These are phyloP conservation scores for Rhododendron griersonianum DNA, from an alignment of 148 eudicot genomes.

Conservation along the genomic window DNA sequence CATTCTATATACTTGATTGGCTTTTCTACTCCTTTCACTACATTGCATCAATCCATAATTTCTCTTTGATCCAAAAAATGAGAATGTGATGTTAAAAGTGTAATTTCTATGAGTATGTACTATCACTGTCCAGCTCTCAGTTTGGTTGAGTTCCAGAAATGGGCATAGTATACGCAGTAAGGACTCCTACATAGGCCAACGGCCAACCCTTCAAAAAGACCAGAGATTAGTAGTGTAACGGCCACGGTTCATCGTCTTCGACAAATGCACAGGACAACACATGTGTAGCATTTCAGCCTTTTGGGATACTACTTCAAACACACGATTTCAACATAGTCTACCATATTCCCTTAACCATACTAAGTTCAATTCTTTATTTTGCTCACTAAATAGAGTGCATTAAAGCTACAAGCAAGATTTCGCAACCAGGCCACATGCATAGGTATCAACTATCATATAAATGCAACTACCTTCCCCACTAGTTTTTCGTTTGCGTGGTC, in stretches of 20 bases:
- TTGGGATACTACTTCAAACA: not conserved
- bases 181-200: too few relatives aligned
- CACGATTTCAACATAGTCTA: not conserved
- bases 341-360: not conserved
- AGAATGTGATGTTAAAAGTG: not conserved
- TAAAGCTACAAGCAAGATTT: not conserved
- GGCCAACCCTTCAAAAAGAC: too few relatives aligned
- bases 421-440: not conserved
- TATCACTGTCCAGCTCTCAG: not conserved
- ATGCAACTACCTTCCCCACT: conserved; percentile 53
- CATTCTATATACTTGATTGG: not conserved
- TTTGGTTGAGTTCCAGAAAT: not conserved
- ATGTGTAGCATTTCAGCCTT: not conserved
- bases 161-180: not conserved
- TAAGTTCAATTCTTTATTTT: too few relatives aligned
- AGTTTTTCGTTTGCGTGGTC: conserved; percentile 49
- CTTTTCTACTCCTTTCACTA: not conserved
- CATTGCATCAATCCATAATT: not conserved
- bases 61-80: not conserved
- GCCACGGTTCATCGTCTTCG: not conserved
- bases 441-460: not conserved
- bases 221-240: not conserved
- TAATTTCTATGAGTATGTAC: not conserved
- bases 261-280: not conserved
- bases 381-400: not conserved